Evolutionary conservation across 768 basidiomycete species (phyloP).

Genomic region (Krasilnikovozyma curviuscula): DNA sequence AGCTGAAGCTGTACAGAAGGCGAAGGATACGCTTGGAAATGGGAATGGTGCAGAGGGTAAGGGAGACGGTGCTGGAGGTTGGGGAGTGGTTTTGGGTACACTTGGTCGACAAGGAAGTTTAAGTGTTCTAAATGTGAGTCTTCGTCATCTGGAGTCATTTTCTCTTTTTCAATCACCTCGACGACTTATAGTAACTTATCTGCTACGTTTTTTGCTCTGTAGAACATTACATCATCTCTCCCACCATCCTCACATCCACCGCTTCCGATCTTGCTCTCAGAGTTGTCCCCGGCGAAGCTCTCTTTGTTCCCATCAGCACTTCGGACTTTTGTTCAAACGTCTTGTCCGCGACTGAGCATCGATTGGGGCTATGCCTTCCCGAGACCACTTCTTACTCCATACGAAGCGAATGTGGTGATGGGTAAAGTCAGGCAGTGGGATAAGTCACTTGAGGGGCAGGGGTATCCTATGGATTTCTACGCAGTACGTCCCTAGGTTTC

Average conservation of each 20-base stretch:
- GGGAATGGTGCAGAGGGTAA: conserved; percentile 14
- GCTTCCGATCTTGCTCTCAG: conserved; percentile 80
- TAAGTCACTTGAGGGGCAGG: conserved; percentile 18
- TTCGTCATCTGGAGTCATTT: no score
- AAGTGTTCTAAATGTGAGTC: conserved; percentile 54
- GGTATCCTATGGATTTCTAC: conserved; percentile 97
- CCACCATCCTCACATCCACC: conserved; percentile 18
- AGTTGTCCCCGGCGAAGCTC: conserved; percentile 88
- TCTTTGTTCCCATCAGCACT: conserved; percentile 59
- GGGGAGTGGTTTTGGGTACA: conserved; percentile 89
- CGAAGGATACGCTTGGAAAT: conserved; percentile 42
- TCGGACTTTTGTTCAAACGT: conserved; percentile 83
- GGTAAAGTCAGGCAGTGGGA: conserved; percentile 32
- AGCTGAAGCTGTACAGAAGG: conserved; percentile 52
- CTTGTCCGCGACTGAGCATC: conserved; percentile 86
- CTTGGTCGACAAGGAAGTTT: conserved; percentile 85
- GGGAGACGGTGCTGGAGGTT: conserved; percentile 30
- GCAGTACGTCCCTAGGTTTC: conserved; percentile 26
- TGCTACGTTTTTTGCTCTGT: background rate
- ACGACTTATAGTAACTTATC: background rate
- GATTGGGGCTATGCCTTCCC: conserved; percentile 98
- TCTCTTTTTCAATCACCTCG: background rate
- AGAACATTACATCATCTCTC: conserved; percentile 16
- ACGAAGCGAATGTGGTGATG: conserved; percentile 74
- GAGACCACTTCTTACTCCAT: conserved; percentile 71